Percentiles rank a stretch among this genome's conserved stretches.
phyloP scores from a whole-genome alignment of 2,329 filamentous ascomycete genomes.

The Thelonectria olida region DNA sequence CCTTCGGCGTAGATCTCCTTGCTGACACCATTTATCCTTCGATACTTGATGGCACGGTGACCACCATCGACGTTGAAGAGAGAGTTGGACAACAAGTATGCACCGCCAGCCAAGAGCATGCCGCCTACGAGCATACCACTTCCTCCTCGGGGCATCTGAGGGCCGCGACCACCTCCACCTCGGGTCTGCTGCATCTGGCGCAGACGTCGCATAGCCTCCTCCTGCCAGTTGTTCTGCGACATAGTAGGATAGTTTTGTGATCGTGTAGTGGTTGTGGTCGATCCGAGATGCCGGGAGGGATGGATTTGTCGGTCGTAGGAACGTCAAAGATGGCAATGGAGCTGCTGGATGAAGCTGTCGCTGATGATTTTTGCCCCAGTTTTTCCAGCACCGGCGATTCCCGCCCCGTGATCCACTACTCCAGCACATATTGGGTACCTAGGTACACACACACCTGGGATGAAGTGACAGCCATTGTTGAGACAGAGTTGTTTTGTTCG shows the following conservation, averaged over 20 bases:
- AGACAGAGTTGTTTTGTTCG: too few species aligned
- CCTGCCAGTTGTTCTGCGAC: constrained; percentile 54
- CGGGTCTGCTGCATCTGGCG: constrained; percentile 58
- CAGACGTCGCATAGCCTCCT: constrained; percentile 61
- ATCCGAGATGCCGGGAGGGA: constrained; percentile 22
- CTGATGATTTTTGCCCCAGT: constrained; percentile 37
- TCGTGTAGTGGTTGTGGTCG: constrained; percentile 6
- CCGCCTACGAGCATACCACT: constrained; percentile 53
- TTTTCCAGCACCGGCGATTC: constrained; percentile 37
- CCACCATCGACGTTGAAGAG: constrained; percentile 93
- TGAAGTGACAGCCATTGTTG: too few species aligned
- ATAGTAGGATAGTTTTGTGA: constrained; percentile 33
- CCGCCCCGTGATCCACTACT: constrained; percentile 16
- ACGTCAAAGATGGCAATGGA: constrained; percentile 38
- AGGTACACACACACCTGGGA: too few species aligned
- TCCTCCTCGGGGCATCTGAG: constrained; percentile 52
- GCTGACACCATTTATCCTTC: constrained; percentile 88
- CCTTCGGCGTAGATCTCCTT: constrained; percentile 98
- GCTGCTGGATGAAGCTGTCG: constrained; percentile 40
- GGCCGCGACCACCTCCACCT: constrained; percentile 54
- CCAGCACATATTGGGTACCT: too few species aligned
- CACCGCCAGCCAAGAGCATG: constrained; percentile 57
- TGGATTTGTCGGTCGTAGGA: constrained; percentile 14
- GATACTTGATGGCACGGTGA: constrained; percentile 99
- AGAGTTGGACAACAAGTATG: constrained; percentile 65